phyloP scores from a whole-genome alignment of 805 yeast genomes.

The Candida khao-thaluensis region DNA sequence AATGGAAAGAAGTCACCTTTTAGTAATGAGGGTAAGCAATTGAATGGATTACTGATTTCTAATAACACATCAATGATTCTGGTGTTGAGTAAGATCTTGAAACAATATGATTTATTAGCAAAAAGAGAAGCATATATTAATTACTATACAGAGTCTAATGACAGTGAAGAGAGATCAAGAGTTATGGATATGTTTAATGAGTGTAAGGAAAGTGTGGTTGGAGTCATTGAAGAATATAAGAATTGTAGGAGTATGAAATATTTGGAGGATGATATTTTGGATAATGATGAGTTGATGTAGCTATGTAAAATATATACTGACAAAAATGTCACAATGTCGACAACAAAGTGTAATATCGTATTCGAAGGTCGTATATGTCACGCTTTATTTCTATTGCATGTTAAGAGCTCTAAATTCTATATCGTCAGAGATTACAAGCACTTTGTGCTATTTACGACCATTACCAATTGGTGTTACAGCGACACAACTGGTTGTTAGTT shows the following conservation, averaged over 20 bases:
- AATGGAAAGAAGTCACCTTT: conserved; percentile 72
- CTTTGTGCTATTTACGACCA: no score
- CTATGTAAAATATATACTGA: no score
- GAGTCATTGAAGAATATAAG: conserved; percentile 48
- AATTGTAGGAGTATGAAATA: conserved; percentile 41
- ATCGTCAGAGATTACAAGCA: no score
- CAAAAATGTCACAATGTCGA: no score
- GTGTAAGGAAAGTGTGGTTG: conserved; percentile 47
- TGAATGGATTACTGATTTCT: conserved; percentile 80
- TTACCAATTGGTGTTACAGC: no score
- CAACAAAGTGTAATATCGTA: no score
- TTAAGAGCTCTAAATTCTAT: no score
- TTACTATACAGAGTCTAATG: conserved; percentile 58
- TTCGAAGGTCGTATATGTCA: no score
- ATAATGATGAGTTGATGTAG: conserved; percentile 28
- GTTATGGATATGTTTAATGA: conserved; percentile 50
- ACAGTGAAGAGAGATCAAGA: conserved; percentile 38
- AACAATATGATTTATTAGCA: conserved; percentile 78
- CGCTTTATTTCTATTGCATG: no score
- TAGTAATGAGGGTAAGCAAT: conserved; percentile 33
- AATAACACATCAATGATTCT: conserved; percentile 76
- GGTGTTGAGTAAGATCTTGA: conserved; percentile 62
- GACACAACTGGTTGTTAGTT: no score
- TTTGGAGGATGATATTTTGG: conserved; percentile 43
- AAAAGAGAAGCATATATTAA: conserved; percentile 81